Evolutionary conservation across 306 rosid species (phyloP), one percentile per base, ranked within the genome.

Genomic region (Cucumis hystrix): DNA sequence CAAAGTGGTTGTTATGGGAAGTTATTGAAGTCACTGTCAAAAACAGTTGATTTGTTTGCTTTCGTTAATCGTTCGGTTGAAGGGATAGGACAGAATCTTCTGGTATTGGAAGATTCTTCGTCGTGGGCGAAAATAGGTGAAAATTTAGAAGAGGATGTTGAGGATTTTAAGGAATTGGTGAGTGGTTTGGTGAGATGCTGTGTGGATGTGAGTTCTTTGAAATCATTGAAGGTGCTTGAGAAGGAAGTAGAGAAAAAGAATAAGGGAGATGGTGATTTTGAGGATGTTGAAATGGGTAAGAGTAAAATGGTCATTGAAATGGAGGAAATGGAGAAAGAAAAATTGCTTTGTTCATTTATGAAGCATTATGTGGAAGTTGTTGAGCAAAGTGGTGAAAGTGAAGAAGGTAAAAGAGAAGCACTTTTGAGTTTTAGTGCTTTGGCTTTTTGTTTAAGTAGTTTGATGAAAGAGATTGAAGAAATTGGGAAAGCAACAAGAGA

Each of bases 251-350:
- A 83, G 74, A 83, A 83, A 65, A 87, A 73, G 28, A 54, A 65
- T 5, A 33, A 33, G 37, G 77, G 56, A 3, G n/a, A 16, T 20
- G 20, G 9, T 37, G 71, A 56, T 4, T 20, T 80, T 7, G 40
- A 64, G 60, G 92, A 90, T 80, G 16, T 84, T 7, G 97, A 92
- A 82, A 41, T 62, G 70, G 97, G 91, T 49, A 83, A 85, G 69
- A 37, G 80, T 8, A 17, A 20, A 25, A 81, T n/a, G 16, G 57
- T 52, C 6, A 30, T 67, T 18, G 59, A 49, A 0, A 49, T 17
- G 12, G 83, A 83, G 11, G 87, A 87, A 39, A 83, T 83, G 11
- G 87, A 82, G 77, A 82, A 77, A 14, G 87, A 84, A 62, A 78
- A 79, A 74, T 56, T 77, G 7, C 61, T 88, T 8, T 65, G 62